Evolutionary conservation across 1,284 basidiomycete genomes (phyloP), one percentile per base, ranked within the genome.

Genomic region (Puccinia polysora): DNA sequence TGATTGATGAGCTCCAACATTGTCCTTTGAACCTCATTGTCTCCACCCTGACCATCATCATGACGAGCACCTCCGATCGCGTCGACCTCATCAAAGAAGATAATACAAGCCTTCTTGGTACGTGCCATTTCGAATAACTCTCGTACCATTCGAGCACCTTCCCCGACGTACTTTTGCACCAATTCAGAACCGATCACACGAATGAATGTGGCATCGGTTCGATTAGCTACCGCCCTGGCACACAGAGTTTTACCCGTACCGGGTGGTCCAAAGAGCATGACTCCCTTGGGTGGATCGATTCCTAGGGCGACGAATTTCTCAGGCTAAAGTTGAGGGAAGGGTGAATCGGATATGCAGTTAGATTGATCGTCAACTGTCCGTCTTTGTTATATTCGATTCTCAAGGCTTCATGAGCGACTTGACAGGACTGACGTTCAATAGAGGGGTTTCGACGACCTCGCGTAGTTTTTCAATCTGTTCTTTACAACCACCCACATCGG

Each of bases 1-100:
- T 99, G 96, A 81, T 97, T 98, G 80, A 98, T 98, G 77, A 98
- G 83, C 82, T 99, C 96, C 82, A 99, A 83, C 95, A 98, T 98
- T n/a, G 95, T 98, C 79, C 96, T 83, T 82, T 99, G 96, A 45
- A 99, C 96, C 79, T 99, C 96, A 78, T 99, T 98, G 78, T 99
- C 96, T 56, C 96, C 96, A 67, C 96, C 96, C 36, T 94, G 95
- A 69, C 96, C 96, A 80, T 98, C 96, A 79, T 98, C 96, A 79
- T 97, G 97, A 73, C 96, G 86, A n/a, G 96, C 95, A 74, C 95
- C 96, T 80, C 96, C 96, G 77, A 98, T 92, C 43, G 95, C 94
- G 77, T 96, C 92, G 34, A 96, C 88, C 83, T 98, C 96, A 78
- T 99, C 96, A 77, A 99, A 98, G 83, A 99, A 99, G 80, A 99